Evolutionary conservation across 2,329 filamentous ascomycete genomes (phyloP), one percentile per base, ranked within the genome.

Genomic region (Keithomyces neogunnii): DNA sequence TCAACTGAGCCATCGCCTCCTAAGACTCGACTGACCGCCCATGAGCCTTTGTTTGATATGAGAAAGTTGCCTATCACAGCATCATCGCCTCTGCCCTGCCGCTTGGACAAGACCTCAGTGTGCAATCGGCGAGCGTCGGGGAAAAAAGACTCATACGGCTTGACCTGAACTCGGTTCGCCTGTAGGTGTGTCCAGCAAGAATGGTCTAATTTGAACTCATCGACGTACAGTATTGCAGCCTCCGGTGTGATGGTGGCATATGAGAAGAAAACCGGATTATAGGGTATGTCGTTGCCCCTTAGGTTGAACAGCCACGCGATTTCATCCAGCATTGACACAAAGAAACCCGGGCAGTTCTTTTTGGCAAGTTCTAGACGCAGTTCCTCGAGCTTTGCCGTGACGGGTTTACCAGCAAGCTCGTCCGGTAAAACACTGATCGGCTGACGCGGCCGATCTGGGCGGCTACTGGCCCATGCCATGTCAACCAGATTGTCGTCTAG

Each of bases 301-400:
- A 99, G 73, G 69, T 99, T 99, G 74, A 96, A 96, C n/a, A 99
- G 77, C 93, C 93, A 99, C 9, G 93, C 93, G 60, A 96, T 83
- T 69, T 99, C 93, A 62, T 99, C 93, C 43, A 99, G 81, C 84
- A 95, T 91, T 5, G 91, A 96, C 45, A 97, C 82, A 47, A 97
- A 83, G 59, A 97, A 89, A 1, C 89, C 92, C 19, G 85, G 80
- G 5, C 84, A 86, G 64, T 93, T 93, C 72, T 88, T 95, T 75
- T 93, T 96, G 55, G 88, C 84, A 13, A 99, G 73, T 60, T 96
- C 91, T 66, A 92, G 91, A n/a, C 91, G 83, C 51, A 99, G 72
- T 45, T 95, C 90, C 29, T 81, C 76, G 7, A 99, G 80, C 70
- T 99, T 99, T 45, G 86, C 80, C 59, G 85, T 78, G 59, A 89